Conservation (phyloP, 148 eudicot species). For the Rhododendron molle region DNA sequence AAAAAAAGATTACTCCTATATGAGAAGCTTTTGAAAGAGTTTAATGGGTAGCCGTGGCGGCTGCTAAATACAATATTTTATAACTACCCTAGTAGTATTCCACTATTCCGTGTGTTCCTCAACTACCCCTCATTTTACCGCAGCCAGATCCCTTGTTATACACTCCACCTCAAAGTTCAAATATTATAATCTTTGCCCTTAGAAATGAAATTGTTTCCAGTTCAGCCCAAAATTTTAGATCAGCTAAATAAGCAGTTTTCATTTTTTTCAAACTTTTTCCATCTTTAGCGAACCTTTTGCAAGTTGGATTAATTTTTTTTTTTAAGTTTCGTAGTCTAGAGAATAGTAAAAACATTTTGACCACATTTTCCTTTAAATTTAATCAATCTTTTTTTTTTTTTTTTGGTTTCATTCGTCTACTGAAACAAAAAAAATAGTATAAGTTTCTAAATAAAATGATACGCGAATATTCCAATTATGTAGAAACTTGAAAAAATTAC, state of each 20-base stretch:
- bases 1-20: no score
- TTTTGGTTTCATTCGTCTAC: neutral
- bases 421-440: neutral
- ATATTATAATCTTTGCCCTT: neutral
- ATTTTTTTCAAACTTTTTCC: no score
- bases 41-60: neutral
- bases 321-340: neutral
- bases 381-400: neutral
- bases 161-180: neutral
- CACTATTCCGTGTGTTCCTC: neutral
- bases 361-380: neutral
- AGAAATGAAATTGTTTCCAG: neutral
- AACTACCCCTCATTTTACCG: neutral
- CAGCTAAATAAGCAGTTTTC: neutral
- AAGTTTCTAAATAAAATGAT: neutral
- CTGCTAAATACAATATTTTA: neutral
- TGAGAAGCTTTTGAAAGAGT: neutral
- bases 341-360: neutral
- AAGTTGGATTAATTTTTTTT: neutral
- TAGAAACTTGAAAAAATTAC: neutral
- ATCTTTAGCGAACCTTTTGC: neutral
- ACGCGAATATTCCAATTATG: neutral
- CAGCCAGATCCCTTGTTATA: neutral
- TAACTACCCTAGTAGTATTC: neutral
- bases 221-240: neutral